A percentile compares a stretch with the other conserved stretches of the same genome.
phyloP scores from a whole-genome alignment of 208 protist species.

The Zelonia costaricensis region DNA sequence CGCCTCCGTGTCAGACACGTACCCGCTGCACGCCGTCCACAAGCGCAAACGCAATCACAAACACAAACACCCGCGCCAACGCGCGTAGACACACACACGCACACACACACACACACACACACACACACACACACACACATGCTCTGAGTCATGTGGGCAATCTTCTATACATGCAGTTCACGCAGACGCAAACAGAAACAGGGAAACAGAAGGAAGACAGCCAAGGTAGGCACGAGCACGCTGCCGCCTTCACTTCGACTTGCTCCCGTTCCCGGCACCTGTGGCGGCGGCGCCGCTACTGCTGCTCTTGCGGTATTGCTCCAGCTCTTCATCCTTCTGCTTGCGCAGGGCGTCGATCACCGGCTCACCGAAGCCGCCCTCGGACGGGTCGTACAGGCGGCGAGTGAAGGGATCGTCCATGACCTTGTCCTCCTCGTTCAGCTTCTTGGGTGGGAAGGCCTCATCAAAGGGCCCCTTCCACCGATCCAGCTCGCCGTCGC shows the following conservation, averaged over 20 bases:
- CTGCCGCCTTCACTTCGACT: neutral
- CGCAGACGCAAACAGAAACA: neutral
- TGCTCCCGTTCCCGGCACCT: conserved; percentile 9
- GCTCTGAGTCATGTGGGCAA: neutral
- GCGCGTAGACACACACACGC: neutral
- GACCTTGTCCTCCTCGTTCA: conserved; percentile 34
- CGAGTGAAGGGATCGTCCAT: conserved; percentile 69
- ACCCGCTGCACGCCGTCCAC: too few species aligned
- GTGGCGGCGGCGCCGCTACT: conserved; percentile 4
- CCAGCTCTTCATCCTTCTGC: conserved; percentile 91
- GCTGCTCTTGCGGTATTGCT: conserved; percentile 68
- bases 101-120: neutral
- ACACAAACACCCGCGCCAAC: too few species aligned
- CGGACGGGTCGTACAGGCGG: conserved; percentile 60
- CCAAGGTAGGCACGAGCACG: too few species aligned
- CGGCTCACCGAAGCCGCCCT: conserved; percentile 78
- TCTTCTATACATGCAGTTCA: neutral
- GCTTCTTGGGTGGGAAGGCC: conserved; percentile 55
- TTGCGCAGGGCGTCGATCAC: conserved; percentile 76
- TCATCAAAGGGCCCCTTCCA: conserved; percentile 82
- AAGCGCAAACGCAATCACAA: too few species aligned
- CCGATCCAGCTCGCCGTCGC: conserved; percentile 78
- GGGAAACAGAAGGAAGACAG: too few species aligned
- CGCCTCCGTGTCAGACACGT: too few species aligned
- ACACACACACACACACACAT: neutral